Percentiles rank a stretch among this genome's conserved stretches.
Evolutionary conservation across 2,329 filamentous ascomycete species (phyloP).

Genomic region (Alternaria brassicae): DNA sequence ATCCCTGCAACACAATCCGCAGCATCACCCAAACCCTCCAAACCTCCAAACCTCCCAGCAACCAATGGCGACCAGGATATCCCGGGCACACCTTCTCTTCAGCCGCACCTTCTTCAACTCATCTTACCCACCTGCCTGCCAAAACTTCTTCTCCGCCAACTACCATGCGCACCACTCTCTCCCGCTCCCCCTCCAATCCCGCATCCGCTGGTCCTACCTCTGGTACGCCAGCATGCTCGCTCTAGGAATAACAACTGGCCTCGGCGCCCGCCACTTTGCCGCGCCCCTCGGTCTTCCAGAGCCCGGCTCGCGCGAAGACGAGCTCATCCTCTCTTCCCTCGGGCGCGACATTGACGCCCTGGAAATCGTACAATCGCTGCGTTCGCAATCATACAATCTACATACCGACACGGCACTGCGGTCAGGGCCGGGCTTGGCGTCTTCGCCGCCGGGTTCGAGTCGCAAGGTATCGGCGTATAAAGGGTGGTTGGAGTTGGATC

Average conservation of each 20-base stretch:
- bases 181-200: constrained; percentile 29
- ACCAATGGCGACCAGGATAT: constrained; percentile 26
- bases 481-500: constrained; percentile 43
- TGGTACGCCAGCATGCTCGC: constrained; percentile 43
- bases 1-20: neutral
- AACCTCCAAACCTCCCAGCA: constrained; percentile 8
- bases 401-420: constrained; percentile 33
- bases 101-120: constrained; percentile 14
- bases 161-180: constrained; percentile 16
- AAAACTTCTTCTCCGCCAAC: neutral
- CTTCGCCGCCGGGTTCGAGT: neutral
- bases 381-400: constrained; percentile 36
- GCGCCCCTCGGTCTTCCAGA: constrained; percentile 33
- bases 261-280: constrained; percentile 35
- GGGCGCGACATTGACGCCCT: constrained; percentile 38
- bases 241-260: constrained; percentile 33
- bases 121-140: neutral
- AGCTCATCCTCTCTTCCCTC: constrained; percentile 36
- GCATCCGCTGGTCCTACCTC: constrained; percentile 40
- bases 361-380: constrained; percentile 43
- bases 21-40: neutral
- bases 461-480: constrained; percentile 25
- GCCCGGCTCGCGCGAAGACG: constrained; percentile 41
- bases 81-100: constrained; percentile 26
- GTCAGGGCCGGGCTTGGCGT: constrained; percentile 18